phyloP scores from a whole-genome alignment of 2,329 filamentous ascomycete genomes.

The Hypomyces rosellus region DNA sequence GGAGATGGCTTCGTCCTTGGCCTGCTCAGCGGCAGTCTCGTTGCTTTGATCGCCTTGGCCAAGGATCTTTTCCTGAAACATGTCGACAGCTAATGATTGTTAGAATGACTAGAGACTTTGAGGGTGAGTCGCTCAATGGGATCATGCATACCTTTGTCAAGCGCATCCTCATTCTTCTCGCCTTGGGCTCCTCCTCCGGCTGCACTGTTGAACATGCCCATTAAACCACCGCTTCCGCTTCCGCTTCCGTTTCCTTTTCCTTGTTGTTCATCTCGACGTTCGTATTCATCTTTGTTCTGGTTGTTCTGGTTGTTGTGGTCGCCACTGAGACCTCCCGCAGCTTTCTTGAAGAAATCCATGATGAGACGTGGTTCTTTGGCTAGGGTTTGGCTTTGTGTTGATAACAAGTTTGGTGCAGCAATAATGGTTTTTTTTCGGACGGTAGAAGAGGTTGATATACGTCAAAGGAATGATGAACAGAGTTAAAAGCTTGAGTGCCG shows the following conservation, averaged over 20 bases:
- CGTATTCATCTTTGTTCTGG: slow-evolving; percentile 53
- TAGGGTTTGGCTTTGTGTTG: no score
- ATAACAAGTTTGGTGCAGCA: no score
- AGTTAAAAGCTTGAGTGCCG: no score
- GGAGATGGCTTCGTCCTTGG: slow-evolving; percentile 73
- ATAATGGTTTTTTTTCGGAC: no score
- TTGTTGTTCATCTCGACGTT: slow-evolving; percentile 26
- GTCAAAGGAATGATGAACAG: no score
- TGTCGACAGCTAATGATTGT: slow-evolving; percentile 57
- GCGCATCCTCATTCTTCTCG: slow-evolving; percentile 76
- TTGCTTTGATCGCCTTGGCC: slow-evolving; percentile 65
- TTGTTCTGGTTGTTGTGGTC: background rate
- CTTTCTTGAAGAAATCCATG: slow-evolving; percentile 14
- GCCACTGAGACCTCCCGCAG: background rate
- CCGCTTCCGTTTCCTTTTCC: slow-evolving; percentile 20
- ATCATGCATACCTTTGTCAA: slow-evolving; percentile 65
- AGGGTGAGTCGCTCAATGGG: background rate
- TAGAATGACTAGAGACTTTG: background rate
- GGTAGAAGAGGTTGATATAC: no score
- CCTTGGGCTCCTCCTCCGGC: slow-evolving; percentile 67
- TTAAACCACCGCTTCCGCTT: slow-evolving; percentile 45
- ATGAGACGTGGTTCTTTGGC: no score
- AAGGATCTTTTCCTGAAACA: slow-evolving; percentile 68
- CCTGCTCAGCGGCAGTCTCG: slow-evolving; percentile 69
- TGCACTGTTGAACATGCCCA: slow-evolving; percentile 63